phyloP scores from a whole-genome alignment of 1,139 yeast species.

The Suhomyces kunorum region DNA sequence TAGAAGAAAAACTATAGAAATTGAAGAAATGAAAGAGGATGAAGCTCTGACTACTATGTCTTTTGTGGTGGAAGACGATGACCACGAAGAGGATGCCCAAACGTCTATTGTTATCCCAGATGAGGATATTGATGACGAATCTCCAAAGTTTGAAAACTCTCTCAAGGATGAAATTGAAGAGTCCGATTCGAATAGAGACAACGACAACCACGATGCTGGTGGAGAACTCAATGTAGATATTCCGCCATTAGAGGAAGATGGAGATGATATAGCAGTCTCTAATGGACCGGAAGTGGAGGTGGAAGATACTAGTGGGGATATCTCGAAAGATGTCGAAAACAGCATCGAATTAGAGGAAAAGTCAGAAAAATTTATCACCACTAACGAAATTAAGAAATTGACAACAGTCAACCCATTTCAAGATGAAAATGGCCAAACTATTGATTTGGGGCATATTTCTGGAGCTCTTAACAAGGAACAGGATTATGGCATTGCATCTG shows the following conservation, averaged over 20 bases:
- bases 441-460: background rate
- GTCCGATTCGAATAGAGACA: background rate
- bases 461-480: background rate
- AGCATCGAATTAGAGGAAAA: too few relatives aligned
- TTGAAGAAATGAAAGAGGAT: background rate
- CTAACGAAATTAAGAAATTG: too few relatives aligned
- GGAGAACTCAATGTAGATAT: background rate
- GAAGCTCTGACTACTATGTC: background rate
- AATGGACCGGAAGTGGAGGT: too few relatives aligned
- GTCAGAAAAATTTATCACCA: too few relatives aligned
- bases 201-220: background rate
- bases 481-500: too few relatives aligned
- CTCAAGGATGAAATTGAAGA: constrained; percentile 1
- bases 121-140: background rate
- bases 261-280: too few relatives aligned
- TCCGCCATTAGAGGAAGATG: background rate
- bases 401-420: too few relatives aligned
- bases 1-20: background rate
- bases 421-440: background rate
- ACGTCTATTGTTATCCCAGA: background rate
- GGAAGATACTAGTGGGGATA: too few relatives aligned
- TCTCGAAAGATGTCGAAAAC: too few relatives aligned
- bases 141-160: background rate
- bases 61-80: background rate
- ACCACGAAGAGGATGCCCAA: background rate